A percentile compares a stretch with the other conserved stretches of the same genome.
Evolutionary conservation across 1,284 basidiomycete genomes (phyloP).

Genomic region (Naganishia sp.): DNA sequence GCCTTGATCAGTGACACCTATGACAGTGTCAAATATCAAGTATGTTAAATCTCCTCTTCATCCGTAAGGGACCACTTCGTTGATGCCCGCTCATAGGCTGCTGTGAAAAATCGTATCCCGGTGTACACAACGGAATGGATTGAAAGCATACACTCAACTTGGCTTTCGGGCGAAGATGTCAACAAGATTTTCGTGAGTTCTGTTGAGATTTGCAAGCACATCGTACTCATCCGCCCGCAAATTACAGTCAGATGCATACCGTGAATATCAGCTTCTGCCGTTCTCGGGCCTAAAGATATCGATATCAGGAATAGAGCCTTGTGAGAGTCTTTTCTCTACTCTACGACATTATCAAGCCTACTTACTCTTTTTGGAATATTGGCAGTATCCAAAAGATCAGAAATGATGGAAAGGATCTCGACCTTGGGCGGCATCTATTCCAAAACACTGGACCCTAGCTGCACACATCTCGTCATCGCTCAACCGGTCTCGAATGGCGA

Average conservation of each 20-base stretch:
- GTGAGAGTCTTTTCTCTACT: constrained; percentile 11
- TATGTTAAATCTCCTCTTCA: neutral
- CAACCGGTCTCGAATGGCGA: constrained; percentile 34
- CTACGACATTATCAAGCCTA: neutral
- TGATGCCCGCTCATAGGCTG: constrained; percentile 14
- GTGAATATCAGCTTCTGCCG: constrained; percentile 10
- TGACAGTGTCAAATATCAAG: constrained; percentile 32
- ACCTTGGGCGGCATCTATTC: constrained; percentile 47
- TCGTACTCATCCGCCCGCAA: neutral
- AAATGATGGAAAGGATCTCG: constrained; percentile 44
- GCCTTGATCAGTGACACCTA: constrained; percentile 27
- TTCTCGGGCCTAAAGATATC: constrained; percentile 29
- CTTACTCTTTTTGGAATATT: neutral
- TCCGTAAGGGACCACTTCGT: too few relatives aligned
- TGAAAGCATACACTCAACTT: constrained; percentile 19
- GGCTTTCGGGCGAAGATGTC: constrained; percentile 29
- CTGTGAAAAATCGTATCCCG: constrained; percentile 29
- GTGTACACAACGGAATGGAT: constrained; percentile 34
- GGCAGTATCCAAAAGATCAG: constrained; percentile 45
- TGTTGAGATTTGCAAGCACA: neutral
- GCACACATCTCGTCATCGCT: constrained; percentile 50
- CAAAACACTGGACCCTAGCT: constrained; percentile 48
- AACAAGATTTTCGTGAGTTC: constrained; percentile 24
- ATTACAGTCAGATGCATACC: constrained; percentile 2
- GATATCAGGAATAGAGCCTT: constrained; percentile 32